Evolutionary conservation across 2,329 filamentous ascomycete species (phyloP), one percentile per base, ranked within the genome.

Genomic region (Pseudogymnoascus sp.): DNA sequence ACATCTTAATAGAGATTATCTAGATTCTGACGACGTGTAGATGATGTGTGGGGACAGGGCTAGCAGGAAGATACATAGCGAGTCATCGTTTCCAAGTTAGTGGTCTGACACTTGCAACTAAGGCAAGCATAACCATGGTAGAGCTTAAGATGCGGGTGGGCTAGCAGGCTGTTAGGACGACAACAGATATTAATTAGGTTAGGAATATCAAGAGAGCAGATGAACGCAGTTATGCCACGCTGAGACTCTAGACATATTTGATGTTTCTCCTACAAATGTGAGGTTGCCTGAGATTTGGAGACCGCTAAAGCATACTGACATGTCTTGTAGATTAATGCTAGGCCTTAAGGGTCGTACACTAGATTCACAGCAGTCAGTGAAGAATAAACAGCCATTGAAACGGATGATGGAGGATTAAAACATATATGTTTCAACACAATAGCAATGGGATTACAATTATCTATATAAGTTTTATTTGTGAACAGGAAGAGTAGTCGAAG

Each of bases 51-150:
- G 44, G 1, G 1, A 42, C 6, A 16, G 28, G 28, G 59, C 1
- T 18, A 38, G 18, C 18, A 40, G 14, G 59, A 61, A 47, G 35
- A 61, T 38, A n/a, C 12, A 14, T 61, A 11, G 5, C 59, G 59
- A 61, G 59, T 40, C 8, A 40, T 40, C 5, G 28, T 42, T 21
- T 61, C 59, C 14, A 40, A 35, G 59, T 61, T 42, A 14, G 47
- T 61, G 12, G 59, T 61, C 31, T 14, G 59, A 61, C 3, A 23
- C 28, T 21, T 40, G 18, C 59, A 61, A 23, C 10, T 42, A 38
- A 38, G 59, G 35, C 59, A 61, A 61, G 59, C 59, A 61, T 42
- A 61, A 4, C 37, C 60, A 42, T 12, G 7, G 37, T 61, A 61
- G 37, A 59, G 2, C 38, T 40, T n/a, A n/a, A 40, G 38, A 40